Percentiles rank a stretch among this genome's conserved stretches.
Conservation (phyloP, 164 flowering plant species). For the Annona squamosa region DNA sequence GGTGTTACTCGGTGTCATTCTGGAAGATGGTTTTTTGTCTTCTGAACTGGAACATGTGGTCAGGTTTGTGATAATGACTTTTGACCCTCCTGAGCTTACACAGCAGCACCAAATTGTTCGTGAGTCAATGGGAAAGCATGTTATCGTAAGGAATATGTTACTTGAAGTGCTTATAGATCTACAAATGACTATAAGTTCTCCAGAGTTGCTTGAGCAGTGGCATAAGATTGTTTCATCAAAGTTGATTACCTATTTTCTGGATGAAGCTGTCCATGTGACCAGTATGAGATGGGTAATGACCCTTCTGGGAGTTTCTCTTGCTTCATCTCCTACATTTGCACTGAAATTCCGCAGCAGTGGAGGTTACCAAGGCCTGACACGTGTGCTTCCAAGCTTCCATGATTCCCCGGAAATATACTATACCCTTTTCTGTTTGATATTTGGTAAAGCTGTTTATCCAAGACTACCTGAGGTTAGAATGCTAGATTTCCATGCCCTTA, state of each 20-base stretch:
- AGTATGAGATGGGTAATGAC: slow-evolving; percentile 99
- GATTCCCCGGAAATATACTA: slow-evolving; percentile 98
- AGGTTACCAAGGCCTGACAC: slow-evolving; percentile 79
- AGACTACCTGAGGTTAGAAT: slow-evolving; percentile 98
- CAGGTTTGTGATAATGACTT: slow-evolving; percentile 93
- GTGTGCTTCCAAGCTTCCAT: slow-evolving; percentile 85
- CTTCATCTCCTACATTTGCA: slow-evolving; percentile 88
- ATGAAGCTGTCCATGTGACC: slow-evolving; percentile 97
- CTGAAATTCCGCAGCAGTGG: slow-evolving; percentile 90
- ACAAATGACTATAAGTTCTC: slow-evolving; percentile 79
- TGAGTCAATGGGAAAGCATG: slow-evolving; percentile 97
- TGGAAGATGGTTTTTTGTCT: slow-evolving; percentile 89
- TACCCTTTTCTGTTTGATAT: slow-evolving; percentile 84
- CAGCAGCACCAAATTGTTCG: slow-evolving; percentile 48
- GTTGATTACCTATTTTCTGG: slow-evolving; percentile 89
- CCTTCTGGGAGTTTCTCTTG: slow-evolving; percentile 91
- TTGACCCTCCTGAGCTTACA: slow-evolving; percentile 82
- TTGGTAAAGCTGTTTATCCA: slow-evolving; percentile 96
- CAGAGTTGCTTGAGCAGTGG: slow-evolving; percentile 96
- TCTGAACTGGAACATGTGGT: slow-evolving; percentile 96
- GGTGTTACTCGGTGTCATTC: slow-evolving; percentile 84
- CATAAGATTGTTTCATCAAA: slow-evolving; percentile 94
- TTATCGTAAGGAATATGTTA: slow-evolving; percentile 93
- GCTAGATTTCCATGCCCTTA: slow-evolving; percentile 96
- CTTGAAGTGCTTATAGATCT: slow-evolving; percentile 98